These are phyloP conservation scores for Kurtzmaniella quercitrusa DNA, from an alignment of 1,139 yeast species.

Conservation along the genomic window DNA sequence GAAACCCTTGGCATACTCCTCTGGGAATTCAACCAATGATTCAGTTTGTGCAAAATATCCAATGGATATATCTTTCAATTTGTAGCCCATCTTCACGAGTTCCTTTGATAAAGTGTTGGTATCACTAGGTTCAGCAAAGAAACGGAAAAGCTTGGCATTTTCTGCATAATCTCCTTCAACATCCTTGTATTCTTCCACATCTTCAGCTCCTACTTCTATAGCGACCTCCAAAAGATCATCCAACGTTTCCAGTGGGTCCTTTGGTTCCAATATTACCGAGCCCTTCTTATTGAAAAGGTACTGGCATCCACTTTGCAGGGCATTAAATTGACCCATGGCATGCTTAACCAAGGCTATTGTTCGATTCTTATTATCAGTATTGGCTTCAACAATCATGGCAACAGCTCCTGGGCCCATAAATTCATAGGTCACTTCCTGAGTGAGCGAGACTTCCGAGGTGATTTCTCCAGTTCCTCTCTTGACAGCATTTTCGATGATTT, in stretches of 20 bases:
- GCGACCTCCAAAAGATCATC: slow-evolving; percentile 71
- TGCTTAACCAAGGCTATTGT: slow-evolving; percentile 75
- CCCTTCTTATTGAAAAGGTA: slow-evolving; percentile 80
- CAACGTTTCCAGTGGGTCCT: slow-evolving; percentile 36
- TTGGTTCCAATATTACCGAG: slow-evolving; percentile 49
- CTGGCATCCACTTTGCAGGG: slow-evolving; percentile 71
- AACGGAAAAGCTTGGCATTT: slow-evolving; percentile 22
- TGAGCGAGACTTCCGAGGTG: slow-evolving; percentile 30
- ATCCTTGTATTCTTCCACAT: slow-evolving; percentile 53
- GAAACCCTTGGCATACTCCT: slow-evolving; percentile 47
- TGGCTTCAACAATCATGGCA: slow-evolving; percentile 77
- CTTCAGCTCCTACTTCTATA: slow-evolving; percentile 82
- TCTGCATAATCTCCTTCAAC: slow-evolving; percentile 40
- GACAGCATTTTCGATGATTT: slow-evolving; percentile 80
- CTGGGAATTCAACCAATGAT: slow-evolving; percentile 50
- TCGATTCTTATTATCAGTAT: slow-evolving; percentile 84
- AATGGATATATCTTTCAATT: slow-evolving; percentile 66
- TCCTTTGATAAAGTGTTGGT: slow-evolving; percentile 59
- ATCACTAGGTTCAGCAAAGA: slow-evolving; percentile 58
- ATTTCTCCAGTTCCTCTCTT: slow-evolving; percentile 72
- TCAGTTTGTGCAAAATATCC: slow-evolving; percentile 66
- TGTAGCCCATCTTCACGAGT: slow-evolving; percentile 51
- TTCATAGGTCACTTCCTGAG: slow-evolving; percentile 61
- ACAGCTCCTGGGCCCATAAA: slow-evolving; percentile 93
- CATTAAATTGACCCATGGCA: slow-evolving; percentile 67